Percentiles rank a stretch among this genome's conserved stretches.
These are phyloP conservation scores for Talaromyces sp. DNA, from an alignment of 2,329 filamentous ascomycete genomes.

Conservation along the genomic window DNA sequence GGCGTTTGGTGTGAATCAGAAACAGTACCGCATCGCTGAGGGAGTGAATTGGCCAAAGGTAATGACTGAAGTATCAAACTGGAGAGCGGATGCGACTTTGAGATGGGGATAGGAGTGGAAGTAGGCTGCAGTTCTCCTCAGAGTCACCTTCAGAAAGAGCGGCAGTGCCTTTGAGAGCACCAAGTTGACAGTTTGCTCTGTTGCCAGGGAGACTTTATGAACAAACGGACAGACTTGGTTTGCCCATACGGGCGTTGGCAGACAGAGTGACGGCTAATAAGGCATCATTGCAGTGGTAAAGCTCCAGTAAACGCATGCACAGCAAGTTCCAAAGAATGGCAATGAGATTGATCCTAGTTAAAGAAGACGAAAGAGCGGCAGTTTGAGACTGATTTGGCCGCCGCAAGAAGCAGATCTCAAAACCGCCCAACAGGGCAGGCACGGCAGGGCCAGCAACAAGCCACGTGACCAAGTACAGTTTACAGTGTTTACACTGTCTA, in stretches of 20 bases:
- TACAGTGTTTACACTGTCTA: neutral
- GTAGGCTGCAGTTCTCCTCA: neutral
- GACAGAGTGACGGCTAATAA: neutral
- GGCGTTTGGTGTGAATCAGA: neutral
- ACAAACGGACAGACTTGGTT: neutral
- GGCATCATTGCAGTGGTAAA: neutral
- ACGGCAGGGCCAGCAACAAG: neutral
- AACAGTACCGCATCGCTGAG: neutral
- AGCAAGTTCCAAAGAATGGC: neutral
- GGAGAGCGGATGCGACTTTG: neutral
- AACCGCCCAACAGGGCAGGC: neutral
- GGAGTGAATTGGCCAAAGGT: neutral
- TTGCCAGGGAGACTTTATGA: neutral
- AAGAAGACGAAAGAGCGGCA: neutral
- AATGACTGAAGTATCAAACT: neutral
- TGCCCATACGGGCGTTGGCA: neutral
- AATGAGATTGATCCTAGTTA: neutral
- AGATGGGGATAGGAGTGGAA: neutral
- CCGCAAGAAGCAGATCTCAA: neutral
- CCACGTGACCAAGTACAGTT: neutral
- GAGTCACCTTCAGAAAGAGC: neutral
- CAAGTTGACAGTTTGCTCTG: neutral
- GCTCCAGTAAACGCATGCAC: neutral
- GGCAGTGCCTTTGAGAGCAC: neutral
- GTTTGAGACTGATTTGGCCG: neutral